phyloP scores from a whole-genome alignment of 768 basidiomycete genomes.

The Crucibulum laeve region DNA sequence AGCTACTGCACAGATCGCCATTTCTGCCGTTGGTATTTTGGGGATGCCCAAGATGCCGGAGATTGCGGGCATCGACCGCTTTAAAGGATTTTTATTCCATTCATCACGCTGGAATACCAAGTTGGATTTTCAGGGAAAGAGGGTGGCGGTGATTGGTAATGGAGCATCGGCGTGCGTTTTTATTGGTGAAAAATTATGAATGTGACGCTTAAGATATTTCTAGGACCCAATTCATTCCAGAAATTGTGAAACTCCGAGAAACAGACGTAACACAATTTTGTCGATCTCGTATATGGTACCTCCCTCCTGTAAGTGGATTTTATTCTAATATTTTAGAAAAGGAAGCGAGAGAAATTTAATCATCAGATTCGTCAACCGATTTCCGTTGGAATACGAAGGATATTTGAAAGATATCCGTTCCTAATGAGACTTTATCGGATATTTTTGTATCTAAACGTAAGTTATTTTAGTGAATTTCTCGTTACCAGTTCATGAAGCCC shows the following conservation, averaged over 20 bases:
- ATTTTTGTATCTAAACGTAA: no score
- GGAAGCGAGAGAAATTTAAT: slow-evolving; percentile 5
- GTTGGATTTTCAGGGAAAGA: slow-evolving; percentile 36
- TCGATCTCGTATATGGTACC: slow-evolving; percentile 43
- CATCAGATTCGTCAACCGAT: slow-evolving; percentile 11
- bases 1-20: slow-evolving; percentile 39
- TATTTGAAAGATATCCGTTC: no score
- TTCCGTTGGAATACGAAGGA: no score
- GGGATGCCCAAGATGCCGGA: slow-evolving; percentile 35
- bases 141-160: slow-evolving; percentile 56
- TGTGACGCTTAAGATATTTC: slow-evolving; percentile 1
- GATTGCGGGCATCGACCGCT: slow-evolving; percentile 28
- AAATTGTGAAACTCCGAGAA: slow-evolving; percentile 32
- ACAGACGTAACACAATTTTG: slow-evolving; percentile 43
- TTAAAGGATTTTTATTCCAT: slow-evolving; percentile 49
- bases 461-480: no score
- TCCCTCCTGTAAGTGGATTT: slow-evolving; percentile 34
- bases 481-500: no score
- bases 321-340: not conserved
- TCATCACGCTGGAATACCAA: slow-evolving; percentile 43
- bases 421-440: no score
- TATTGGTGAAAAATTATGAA: slow-evolving; percentile 8
- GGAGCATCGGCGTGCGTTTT: slow-evolving; percentile 45
- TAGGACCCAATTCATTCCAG: slow-evolving; percentile 48
- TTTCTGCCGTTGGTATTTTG: slow-evolving; percentile 46